Evolutionary conservation across 2,329 filamentous ascomycete genomes (phyloP).

Genomic region (Sarocladium brachiariae): DNA sequence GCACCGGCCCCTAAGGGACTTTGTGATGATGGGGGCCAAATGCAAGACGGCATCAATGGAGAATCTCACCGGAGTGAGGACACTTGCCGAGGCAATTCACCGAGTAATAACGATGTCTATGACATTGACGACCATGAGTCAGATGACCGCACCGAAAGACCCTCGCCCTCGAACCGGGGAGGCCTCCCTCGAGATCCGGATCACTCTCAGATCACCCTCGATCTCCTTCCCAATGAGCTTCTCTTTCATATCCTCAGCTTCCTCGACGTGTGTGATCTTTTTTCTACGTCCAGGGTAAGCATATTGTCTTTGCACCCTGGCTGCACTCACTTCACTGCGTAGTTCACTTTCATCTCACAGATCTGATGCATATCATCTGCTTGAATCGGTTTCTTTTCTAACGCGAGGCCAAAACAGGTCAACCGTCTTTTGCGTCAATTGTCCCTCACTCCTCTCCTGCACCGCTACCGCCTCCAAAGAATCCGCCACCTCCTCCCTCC

Average conservation of each 20-base stretch:
- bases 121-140: no score
- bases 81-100: no score
- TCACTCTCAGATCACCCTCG: background rate
- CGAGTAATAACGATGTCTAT: no score
- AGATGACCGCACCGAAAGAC: background rate
- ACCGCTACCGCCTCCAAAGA: constrained; percentile 52
- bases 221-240: constrained; percentile 47
- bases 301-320: constrained; percentile 1
- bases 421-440: constrained; percentile 56
- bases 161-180: constrained; percentile 5
- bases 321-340: background rate
- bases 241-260: constrained; percentile 48
- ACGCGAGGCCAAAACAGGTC: constrained; percentile 38
- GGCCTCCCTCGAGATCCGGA: background rate
- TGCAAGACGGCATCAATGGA: no score
- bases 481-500: constrained; percentile 47
- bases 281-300: constrained; percentile 50
- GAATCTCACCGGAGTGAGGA: no score
- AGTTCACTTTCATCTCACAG: background rate
- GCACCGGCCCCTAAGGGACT: background rate
- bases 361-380: no score
- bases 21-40: background rate
- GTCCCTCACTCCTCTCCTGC: constrained; percentile 58
- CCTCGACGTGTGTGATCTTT: constrained; percentile 50
- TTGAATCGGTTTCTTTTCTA: no score